A percentile compares a stretch with the other conserved stretches of the same genome.
phyloP scores from a whole-genome alignment of 352 stramenopile species.

The Phytophthora sojae region DNA sequence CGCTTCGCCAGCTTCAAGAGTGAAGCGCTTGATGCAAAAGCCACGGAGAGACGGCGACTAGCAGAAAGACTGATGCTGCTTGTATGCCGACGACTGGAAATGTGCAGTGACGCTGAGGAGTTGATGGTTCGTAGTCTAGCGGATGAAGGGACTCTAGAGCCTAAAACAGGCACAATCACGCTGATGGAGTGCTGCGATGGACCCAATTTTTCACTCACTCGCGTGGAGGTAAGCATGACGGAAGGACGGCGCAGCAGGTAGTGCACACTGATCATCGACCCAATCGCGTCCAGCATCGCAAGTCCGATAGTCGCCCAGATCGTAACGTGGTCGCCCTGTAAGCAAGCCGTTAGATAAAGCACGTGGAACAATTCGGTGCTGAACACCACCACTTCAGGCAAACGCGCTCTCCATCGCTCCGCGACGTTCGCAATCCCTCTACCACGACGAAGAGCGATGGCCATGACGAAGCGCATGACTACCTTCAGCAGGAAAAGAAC shows the following conservation, averaged over 20 bases:
- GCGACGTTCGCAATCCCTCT: not conserved
- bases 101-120: not conserved
- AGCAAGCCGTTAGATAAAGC: constrained; percentile 26
- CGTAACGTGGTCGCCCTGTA: constrained; percentile 12
- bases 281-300: constrained; percentile 3
- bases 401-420: constrained; percentile 15
- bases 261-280: constrained; percentile 3
- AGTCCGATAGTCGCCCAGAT: constrained; percentile 13
- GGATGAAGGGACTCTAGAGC: no score
- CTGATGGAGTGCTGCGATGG: not conserved
- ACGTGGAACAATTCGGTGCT: constrained; percentile 30
- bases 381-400: constrained; percentile 31
- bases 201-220: not conserved
- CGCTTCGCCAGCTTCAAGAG: constrained; percentile 5
- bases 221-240: not conserved
- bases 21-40: not conserved
- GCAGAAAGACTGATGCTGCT: not conserved
- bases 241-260: constrained; percentile 2
- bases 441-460: constrained; percentile 4
- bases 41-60: not conserved
- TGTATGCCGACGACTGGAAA: not conserved
- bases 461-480: constrained; percentile 13
- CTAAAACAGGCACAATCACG: not conserved
- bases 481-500: constrained; percentile 19
- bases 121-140: no score